phyloP scores from a whole-genome alignment of 495 filamentous ascomycete genomes.

The Daldinia bambusicola region DNA sequence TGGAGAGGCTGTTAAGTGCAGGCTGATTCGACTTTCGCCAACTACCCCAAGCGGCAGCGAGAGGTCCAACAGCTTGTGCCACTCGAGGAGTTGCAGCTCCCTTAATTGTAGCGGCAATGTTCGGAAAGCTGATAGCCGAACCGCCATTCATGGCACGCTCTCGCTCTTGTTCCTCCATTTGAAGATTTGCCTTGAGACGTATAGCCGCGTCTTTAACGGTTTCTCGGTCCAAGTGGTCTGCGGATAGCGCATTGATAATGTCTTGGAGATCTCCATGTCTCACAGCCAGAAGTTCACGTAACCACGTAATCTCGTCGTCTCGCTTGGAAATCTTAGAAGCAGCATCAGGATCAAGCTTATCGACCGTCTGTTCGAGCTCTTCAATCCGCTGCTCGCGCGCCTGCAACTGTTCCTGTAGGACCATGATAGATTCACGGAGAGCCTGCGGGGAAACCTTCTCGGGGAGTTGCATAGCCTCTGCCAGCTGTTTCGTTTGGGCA shows the following conservation, averaged over 20 bases:
- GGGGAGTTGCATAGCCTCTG: conserved; percentile 66
- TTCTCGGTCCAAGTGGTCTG: conserved; percentile 77
- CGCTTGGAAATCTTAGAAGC: conserved; percentile 84
- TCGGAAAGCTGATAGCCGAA: conserved; percentile 62
- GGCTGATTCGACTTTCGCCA: conserved; percentile 84
- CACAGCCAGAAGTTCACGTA: conserved; percentile 91
- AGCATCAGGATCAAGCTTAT: conserved; percentile 74
- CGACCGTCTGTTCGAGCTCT: conserved; percentile 76
- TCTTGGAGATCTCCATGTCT: conserved; percentile 91
- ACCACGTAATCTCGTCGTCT: conserved; percentile 94
- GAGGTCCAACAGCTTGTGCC: conserved; percentile 77
- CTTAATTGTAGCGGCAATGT: conserved; percentile 63
- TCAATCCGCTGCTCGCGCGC: conserved; percentile 91
- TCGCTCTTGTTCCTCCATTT: conserved; percentile 96
- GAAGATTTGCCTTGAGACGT: conserved; percentile 88
- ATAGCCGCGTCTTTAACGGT: conserved; percentile 89
- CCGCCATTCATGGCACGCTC: conserved; percentile 72
- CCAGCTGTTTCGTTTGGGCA: conserved; percentile 55
- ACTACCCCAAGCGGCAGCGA: conserved; percentile 76
- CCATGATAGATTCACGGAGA: conserved; percentile 92
- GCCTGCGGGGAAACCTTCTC: conserved; percentile 94
- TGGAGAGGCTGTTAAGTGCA: conserved; percentile 52
- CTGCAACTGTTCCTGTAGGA: conserved; percentile 95
- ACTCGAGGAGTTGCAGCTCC: conserved; percentile 79
- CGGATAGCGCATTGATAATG: conserved; percentile 81